phyloP scores from a whole-genome alignment of 345 rosid species.

The Boechera stricta region DNA sequence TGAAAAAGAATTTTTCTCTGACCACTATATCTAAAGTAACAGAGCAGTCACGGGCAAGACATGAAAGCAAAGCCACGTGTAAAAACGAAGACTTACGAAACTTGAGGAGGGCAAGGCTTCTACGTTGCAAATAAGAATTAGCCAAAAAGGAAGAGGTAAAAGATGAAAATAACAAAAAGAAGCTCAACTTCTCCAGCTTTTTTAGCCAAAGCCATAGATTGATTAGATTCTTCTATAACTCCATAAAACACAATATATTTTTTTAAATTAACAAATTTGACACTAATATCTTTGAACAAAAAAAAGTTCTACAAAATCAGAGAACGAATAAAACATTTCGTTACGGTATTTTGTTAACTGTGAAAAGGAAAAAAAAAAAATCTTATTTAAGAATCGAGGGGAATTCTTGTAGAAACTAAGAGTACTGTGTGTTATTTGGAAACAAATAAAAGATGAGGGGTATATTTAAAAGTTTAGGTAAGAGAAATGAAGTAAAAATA shows the following conservation, averaged over 20 bases:
- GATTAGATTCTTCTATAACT: not conserved
- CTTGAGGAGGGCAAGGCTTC: constrained; percentile 26
- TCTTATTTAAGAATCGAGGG: not conserved
- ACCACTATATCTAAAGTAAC: constrained; percentile 5
- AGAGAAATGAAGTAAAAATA: constrained; percentile 1
- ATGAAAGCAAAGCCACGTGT: constrained; percentile 24
- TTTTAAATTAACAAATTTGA: not conserved
- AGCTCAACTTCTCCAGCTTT: not conserved
- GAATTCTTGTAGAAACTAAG: not conserved
- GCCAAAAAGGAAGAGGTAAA: constrained; percentile 17
- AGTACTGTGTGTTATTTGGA: not conserved
- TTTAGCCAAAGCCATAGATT: not conserved
- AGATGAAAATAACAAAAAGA: not conserved
- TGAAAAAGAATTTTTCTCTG: not conserved
- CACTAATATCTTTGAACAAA: not conserved
- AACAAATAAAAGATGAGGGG: constrained; percentile 17
- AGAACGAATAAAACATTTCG: too few species aligned
- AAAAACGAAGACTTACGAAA: constrained; percentile 14
- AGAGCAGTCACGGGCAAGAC: constrained; percentile 6
- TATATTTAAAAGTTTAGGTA: constrained; percentile 5
- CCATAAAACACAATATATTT: not conserved
- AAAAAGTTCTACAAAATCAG: too few species aligned
- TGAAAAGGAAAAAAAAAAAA: not conserved
- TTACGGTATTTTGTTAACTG: not conserved
- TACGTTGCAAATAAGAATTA: constrained; percentile 35